A percentile compares a stretch with the other conserved stretches of the same genome.
Evolutionary conservation across 2,329 filamentous ascomycete species (phyloP).

Genomic region (Aspergillus ruber): DNA sequence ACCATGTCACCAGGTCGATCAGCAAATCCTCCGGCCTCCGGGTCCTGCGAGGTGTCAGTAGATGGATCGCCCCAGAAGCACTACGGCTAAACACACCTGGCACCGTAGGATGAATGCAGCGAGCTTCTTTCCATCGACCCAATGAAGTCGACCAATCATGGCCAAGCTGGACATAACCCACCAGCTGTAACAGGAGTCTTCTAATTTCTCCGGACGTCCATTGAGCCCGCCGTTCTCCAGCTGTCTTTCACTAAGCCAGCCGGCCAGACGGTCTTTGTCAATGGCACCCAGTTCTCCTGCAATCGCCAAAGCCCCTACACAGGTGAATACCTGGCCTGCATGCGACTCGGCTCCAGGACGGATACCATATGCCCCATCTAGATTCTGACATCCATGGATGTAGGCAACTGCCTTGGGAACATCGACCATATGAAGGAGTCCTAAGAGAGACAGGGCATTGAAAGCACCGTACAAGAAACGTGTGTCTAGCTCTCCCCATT

Average conservation of each 20-base stretch:
- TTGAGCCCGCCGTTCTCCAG: constrained; percentile 82
- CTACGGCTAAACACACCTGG: constrained; percentile 48
- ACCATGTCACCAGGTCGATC: constrained; percentile 92
- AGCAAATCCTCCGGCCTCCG: constrained; percentile 74
- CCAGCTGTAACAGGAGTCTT: constrained; percentile 98
- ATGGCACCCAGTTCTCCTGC: constrained; percentile 74
- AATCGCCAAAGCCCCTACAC: constrained; percentile 79
- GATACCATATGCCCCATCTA: constrained; percentile 89
- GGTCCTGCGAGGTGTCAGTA: constrained; percentile 48
- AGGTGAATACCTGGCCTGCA: constrained; percentile 92
- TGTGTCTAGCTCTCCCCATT: constrained; percentile 95
- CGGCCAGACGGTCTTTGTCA: constrained; percentile 71
- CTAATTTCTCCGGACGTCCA: constrained; percentile 87
- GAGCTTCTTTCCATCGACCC: constrained; percentile 82
- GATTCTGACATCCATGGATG: constrained; percentile 77
- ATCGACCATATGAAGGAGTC: constrained; percentile 65
- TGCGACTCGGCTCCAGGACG: constrained; percentile 89
- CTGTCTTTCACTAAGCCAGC: constrained; percentile 92
- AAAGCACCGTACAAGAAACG: constrained; percentile 88
- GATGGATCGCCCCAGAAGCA: neutral
- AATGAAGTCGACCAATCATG: constrained; percentile 81
- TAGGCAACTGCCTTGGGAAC: constrained; percentile 73
- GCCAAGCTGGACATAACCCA: constrained; percentile 91
- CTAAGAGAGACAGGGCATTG: constrained; percentile 80
- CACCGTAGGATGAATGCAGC: constrained; percentile 76